Evolutionary conservation across 1,284 basidiomycete genomes (phyloP).

Genomic region (Malassezia obtusa): DNA sequence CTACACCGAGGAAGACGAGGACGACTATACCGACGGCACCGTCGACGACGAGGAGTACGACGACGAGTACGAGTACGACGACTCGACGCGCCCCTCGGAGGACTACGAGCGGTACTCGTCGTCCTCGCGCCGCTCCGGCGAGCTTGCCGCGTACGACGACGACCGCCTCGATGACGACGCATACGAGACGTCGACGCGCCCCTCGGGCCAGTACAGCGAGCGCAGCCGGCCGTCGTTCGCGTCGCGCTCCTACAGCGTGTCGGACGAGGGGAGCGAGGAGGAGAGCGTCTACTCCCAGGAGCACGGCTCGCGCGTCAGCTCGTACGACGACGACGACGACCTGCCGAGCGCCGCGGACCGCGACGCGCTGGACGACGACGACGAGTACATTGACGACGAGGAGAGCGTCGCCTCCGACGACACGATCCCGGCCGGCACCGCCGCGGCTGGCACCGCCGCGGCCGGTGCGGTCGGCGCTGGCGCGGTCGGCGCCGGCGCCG

Average conservation of each 20-base stretch:
- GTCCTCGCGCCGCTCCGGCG: too few species aligned
- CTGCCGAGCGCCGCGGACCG: background rate
- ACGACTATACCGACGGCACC: background rate
- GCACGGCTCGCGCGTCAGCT: background rate
- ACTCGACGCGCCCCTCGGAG: background rate
- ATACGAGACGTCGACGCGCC: background rate
- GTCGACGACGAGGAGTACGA: slow-evolving; percentile 4
- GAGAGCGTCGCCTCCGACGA: slow-evolving; percentile 3
- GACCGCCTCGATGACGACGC: background rate
- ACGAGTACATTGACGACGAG: slow-evolving; percentile 1
- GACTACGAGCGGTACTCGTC: background rate
- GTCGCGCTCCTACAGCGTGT: too few species aligned
- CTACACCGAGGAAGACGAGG: slow-evolving; percentile 1
- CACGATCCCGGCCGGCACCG: background rate
- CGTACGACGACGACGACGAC: background rate
- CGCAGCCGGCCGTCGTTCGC: too few species aligned
- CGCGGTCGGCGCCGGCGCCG: background rate
- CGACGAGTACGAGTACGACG: slow-evolving; percentile 7
- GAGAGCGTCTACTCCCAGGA: background rate
- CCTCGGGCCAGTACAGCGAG: background rate
- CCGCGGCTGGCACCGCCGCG: background rate
- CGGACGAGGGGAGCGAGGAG: too few species aligned
- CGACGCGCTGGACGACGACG: slow-evolving; percentile 3
- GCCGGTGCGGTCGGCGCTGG: background rate
- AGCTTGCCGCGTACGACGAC: background rate